Evolutionary conservation across 805 yeast species (phyloP).

Genomic region (Kodamaea sagamina): DNA sequence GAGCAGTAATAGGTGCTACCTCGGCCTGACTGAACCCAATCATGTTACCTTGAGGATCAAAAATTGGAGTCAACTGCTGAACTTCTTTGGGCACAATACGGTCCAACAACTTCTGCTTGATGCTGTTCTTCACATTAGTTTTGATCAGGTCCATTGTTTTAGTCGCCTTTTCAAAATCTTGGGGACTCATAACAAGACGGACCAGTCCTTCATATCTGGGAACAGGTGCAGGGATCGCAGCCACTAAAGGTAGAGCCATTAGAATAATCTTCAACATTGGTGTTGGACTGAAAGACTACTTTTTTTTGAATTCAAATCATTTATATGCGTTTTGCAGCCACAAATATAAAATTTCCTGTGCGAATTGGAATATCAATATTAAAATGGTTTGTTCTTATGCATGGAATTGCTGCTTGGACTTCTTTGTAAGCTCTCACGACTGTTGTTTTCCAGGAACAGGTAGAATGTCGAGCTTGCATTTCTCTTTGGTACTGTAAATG

Average conservation of each 20-base stretch:
- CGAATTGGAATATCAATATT: background rate
- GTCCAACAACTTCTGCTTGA: constrained; percentile 14
- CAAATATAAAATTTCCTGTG: background rate
- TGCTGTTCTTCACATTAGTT: constrained; percentile 12
- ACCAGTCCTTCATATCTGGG: constrained; percentile 12
- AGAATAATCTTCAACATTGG: background rate
- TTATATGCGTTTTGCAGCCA: constrained; percentile 1
- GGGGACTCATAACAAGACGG: constrained; percentile 10
- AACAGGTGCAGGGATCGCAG: constrained; percentile 1
- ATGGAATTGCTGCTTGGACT: constrained; percentile 8
- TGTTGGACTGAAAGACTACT: background rate
- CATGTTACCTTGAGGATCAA: constrained; percentile 11
- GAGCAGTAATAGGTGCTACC: background rate
- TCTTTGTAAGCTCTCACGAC: constrained; percentile 17
- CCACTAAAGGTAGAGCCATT: background rate
- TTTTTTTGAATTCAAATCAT: too few relatives aligned
- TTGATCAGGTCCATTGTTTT: constrained; percentile 7
- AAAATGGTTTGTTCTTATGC: constrained; percentile 6
- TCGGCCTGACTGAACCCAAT: constrained; percentile 6
- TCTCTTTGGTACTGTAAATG: constrained; percentile 36
- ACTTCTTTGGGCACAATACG: constrained; percentile 12
- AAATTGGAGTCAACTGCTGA: constrained; percentile 11
- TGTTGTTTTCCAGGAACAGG: constrained; percentile 17
- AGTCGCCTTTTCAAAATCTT: constrained; percentile 11
- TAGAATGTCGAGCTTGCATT: constrained; percentile 15